phyloP scores from a whole-genome alignment of 306 rosid species.

The Citrullus mucosospermus region DNA sequence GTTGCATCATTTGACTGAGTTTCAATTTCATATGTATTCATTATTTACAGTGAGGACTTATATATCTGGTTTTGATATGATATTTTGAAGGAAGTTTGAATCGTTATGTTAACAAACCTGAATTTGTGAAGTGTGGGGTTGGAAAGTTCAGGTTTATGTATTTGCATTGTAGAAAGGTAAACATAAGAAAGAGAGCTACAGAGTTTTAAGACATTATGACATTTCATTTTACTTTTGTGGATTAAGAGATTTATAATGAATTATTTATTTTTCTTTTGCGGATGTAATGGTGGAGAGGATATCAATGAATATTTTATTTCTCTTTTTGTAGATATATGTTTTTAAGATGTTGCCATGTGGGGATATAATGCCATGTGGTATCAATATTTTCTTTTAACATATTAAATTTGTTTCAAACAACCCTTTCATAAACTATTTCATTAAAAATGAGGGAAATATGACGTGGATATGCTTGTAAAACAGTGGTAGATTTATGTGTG shows the following conservation, averaged over 20 bases:
- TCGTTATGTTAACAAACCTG: not conserved
- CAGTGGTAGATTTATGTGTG: too few species aligned
- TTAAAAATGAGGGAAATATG: not conserved
- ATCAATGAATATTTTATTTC: not conserved
- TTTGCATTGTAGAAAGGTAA: too few species aligned
- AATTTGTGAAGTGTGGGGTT: not conserved
- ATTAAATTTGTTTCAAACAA: too few species aligned
- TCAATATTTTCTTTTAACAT: too few species aligned
- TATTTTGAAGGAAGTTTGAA: not conserved
- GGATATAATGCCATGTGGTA: not conserved
- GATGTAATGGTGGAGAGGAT: not conserved
- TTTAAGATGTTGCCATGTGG: not conserved
- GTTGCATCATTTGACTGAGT: not conserved
- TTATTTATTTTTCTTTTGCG: not conserved
- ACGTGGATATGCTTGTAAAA: not conserved
- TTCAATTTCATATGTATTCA: not conserved
- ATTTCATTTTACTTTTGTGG: not conserved
- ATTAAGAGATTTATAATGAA: too few species aligned
- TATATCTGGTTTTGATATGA: not conserved
- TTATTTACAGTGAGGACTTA: not conserved
- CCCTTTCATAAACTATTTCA: too few species aligned
- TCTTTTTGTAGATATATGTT: not conserved
- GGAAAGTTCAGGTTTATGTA: not conserved
- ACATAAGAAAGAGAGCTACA: too few species aligned
- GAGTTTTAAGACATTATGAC: not conserved